Evolutionary conservation across 139 green algal genomes (phyloP), one percentile per base, ranked within the genome.

Genomic region (Chlamydomonas schloesseri): DNA sequence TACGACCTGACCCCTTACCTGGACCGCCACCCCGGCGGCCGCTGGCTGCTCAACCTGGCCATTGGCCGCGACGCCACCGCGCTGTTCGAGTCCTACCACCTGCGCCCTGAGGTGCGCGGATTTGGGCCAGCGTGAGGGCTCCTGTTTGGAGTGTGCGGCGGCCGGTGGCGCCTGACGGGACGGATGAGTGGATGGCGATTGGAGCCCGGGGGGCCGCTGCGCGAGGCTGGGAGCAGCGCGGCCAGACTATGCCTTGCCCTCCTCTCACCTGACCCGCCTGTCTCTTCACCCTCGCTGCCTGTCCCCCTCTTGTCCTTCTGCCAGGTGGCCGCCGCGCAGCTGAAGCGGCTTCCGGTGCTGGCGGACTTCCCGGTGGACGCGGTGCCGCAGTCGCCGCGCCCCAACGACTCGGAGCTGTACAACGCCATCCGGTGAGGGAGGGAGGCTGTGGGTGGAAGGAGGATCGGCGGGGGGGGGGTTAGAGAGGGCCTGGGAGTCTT

Each of bases 41-140:
- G 84, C 64, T 97, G 92, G 93, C 93, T 98, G 58, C 86, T 97
- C 36, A 95, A 95, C 87, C 90, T 98, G 28, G 95, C 95, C n/a
- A 73, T 97, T 26, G 88, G 91, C 5, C 84, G 95, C 9, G 95
- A 98, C 83, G 95, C 90, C 82, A 98, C 96, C 9, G 96, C 93
- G 11, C 92, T 98, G 47, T 96, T 98, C 74, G 96, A 98, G 88
- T 94, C 85, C 24, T 97, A 96, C 89, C 96, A 98, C 90, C 83
- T 98, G 83, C 83, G 94, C 0, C 95, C 94, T 18, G 93, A 97
- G 53, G 91, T 95, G 33, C 76, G 90, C 6, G 42, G 6, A 8
- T 8, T 5, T 50, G 42, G 42, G 42, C 8, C 6, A 8, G 42
- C 42, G 42, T 8, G 42, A 50, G 42, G n/a, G n/a, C n/a, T n/a